phyloP scores from a whole-genome alignment of 441 rosid species.

The Arabidopsis lyrata region DNA sequence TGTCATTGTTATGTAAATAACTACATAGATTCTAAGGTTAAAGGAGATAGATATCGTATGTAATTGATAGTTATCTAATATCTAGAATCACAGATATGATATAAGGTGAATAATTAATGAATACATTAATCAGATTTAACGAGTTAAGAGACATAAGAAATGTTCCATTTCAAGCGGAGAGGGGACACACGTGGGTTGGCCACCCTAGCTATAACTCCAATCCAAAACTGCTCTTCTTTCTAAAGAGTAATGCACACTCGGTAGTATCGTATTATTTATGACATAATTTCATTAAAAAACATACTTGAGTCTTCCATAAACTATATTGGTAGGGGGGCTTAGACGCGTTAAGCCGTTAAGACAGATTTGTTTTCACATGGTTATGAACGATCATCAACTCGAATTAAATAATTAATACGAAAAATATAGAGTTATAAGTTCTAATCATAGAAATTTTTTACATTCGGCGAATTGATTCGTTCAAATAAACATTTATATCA shows the following conservation, averaged over 20 bases:
- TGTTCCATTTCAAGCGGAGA: conserved; percentile 50
- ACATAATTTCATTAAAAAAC: not conserved
- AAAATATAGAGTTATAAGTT: conserved; percentile 1
- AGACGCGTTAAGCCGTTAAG: conserved; percentile 45
- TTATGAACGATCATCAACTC: conserved; percentile 21
- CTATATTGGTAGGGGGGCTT: conserved; percentile 27
- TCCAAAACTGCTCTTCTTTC: conserved; percentile 25
- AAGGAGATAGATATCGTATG: not conserved
- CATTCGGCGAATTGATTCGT: not conserved
- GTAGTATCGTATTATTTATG: conserved; percentile 11
- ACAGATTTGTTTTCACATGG: conserved; percentile 43
- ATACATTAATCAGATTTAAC: conserved; percentile 10
- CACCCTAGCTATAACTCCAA: conserved; percentile 43
- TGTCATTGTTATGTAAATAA: not conserved
- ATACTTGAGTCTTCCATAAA: conserved; percentile 29
- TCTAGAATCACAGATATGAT: not conserved
- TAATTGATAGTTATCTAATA: not conserved
- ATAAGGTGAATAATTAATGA: not conserved
- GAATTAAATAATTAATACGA: not conserved
- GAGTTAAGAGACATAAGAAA: conserved; percentile 42
- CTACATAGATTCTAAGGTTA: not conserved
- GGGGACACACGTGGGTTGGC: conserved; percentile 50
- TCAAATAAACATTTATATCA: not conserved
- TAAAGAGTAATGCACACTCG: conserved; percentile 6
- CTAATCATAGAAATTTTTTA: not conserved